These are phyloP conservation scores for Calophaca sinica DNA, from an alignment of 306 rosid genomes.

Conservation along the genomic window DNA sequence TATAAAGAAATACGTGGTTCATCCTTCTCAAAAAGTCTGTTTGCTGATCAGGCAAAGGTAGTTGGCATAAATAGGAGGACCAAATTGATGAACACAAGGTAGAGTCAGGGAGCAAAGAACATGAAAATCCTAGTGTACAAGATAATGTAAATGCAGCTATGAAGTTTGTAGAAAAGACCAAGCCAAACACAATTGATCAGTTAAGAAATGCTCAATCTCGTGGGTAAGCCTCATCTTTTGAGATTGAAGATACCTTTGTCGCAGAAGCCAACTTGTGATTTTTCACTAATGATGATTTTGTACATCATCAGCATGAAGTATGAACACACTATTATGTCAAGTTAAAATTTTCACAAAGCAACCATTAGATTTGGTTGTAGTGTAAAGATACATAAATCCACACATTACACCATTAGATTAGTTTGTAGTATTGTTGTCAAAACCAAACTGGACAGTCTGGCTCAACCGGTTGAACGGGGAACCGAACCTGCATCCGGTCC, in stretches of 20 bases:
- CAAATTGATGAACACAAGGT: constrained; percentile 49
- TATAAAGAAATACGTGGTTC: constrained; percentile 79
- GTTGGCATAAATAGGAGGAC: constrained; percentile 62
- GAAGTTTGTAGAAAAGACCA: constrained; percentile 18
- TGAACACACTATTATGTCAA: constrained; percentile 5
- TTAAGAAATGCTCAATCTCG: constrained; percentile 42
- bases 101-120: constrained; percentile 37
- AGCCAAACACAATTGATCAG: constrained; percentile 45
- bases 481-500: too few relatives aligned
- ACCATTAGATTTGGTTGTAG: too few relatives aligned
- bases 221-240: constrained; percentile 38
- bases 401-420: too few relatives aligned
- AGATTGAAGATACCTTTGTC: constrained; percentile 55
- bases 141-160: constrained; percentile 36
- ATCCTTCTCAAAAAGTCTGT: constrained; percentile 61
- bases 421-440: too few relatives aligned
- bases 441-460: too few relatives aligned
- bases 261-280: constrained; percentile 52
- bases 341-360: too few relatives aligned
- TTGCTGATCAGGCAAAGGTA: constrained; percentile 85
- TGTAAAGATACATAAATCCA: too few relatives aligned
- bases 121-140: constrained; percentile 31
- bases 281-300: constrained; percentile 30
- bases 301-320: not conserved
- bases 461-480: too few relatives aligned